phyloP scores from a whole-genome alignment of 2,329 filamentous ascomycete genomes.

The Ascochyta koolunga region DNA sequence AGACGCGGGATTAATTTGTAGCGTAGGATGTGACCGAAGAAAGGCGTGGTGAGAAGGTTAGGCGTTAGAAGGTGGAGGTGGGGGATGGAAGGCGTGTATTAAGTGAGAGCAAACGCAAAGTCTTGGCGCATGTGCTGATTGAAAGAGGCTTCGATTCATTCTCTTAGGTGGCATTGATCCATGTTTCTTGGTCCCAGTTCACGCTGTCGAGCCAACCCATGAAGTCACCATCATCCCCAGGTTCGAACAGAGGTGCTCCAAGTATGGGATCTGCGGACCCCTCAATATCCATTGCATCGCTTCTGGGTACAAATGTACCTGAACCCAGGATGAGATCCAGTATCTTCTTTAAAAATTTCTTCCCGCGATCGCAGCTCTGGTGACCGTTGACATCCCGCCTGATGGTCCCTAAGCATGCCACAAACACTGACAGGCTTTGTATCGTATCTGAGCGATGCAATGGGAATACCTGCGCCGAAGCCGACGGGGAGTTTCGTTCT shows the following conservation, averaged over 20 bases:
- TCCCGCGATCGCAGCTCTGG: slow-evolving; percentile 51
- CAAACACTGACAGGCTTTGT: slow-evolving; percentile 54
- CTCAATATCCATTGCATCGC: slow-evolving; percentile 7
- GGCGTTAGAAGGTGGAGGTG: no score
- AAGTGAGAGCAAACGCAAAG: no score
- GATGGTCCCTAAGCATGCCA: slow-evolving; percentile 49
- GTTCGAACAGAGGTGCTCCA: slow-evolving; percentile 41
- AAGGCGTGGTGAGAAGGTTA: no score
- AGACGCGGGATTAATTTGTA: no score
- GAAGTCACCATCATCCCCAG: slow-evolving; percentile 52
- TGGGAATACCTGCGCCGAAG: slow-evolving; percentile 34
- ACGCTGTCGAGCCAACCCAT: slow-evolving; percentile 53
- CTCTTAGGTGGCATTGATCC: slow-evolving; percentile 33
- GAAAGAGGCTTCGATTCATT: no score
- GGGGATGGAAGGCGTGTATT: no score
- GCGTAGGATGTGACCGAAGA: no score
- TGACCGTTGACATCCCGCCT: slow-evolving; percentile 49
- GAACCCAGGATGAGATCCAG: slow-evolving; percentile 52
- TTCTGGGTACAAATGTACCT: slow-evolving; percentile 9
- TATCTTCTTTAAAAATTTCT: slow-evolving; percentile 49
- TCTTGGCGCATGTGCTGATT: no score
- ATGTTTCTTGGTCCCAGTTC: slow-evolving; percentile 50
- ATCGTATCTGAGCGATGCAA: slow-evolving; percentile 54
- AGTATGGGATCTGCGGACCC: slow-evolving; percentile 37
- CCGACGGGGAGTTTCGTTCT: slow-evolving; percentile 38